Evolutionary conservation across 352 stramenopile genomes (phyloP).

Genomic region (Globisporangium lucens): DNA sequence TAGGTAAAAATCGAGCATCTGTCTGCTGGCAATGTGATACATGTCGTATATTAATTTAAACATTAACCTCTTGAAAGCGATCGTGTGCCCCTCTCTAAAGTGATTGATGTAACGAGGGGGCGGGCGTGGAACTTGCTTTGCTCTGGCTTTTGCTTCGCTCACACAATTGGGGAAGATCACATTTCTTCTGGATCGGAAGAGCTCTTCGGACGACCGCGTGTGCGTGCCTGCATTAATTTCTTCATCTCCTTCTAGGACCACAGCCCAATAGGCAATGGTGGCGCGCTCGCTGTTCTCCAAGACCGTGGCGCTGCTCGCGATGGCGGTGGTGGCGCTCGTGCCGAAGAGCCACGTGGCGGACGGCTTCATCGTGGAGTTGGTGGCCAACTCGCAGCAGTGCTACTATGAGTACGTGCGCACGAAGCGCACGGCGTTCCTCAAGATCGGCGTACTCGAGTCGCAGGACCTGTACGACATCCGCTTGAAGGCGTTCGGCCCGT

Average conservation of each 20-base stretch:
- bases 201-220: background rate
- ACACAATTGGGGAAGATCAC: slow-evolving; percentile 5
- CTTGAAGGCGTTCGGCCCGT: slow-evolving; percentile 71
- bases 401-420: slow-evolving; percentile 85
- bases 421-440: slow-evolving; percentile 83
- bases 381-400: slow-evolving; percentile 55
- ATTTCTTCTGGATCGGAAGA: slow-evolving; percentile 2
- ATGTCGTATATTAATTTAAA: background rate
- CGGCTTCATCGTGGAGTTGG: slow-evolving; percentile 60
- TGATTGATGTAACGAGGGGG: background rate
- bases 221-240: background rate
- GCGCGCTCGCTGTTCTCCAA: slow-evolving; percentile 1
- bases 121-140: background rate
- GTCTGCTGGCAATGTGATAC: background rate
- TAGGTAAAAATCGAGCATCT: background rate
- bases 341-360: slow-evolving; percentile 12
- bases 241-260: background rate
- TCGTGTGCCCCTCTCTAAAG: background rate
- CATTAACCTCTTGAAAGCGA: background rate
- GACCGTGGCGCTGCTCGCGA: slow-evolving; percentile 21
- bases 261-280: background rate
- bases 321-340: slow-evolving; percentile 21
- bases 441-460: slow-evolving; percentile 74
- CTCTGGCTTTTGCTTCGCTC: background rate
- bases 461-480: slow-evolving; percentile 72